A percentile compares a stretch with the other conserved stretches of the same genome.
Conservation (phyloP, 2,329 filamentous ascomycete genomes). For the Aureobasidium sp. region DNA sequence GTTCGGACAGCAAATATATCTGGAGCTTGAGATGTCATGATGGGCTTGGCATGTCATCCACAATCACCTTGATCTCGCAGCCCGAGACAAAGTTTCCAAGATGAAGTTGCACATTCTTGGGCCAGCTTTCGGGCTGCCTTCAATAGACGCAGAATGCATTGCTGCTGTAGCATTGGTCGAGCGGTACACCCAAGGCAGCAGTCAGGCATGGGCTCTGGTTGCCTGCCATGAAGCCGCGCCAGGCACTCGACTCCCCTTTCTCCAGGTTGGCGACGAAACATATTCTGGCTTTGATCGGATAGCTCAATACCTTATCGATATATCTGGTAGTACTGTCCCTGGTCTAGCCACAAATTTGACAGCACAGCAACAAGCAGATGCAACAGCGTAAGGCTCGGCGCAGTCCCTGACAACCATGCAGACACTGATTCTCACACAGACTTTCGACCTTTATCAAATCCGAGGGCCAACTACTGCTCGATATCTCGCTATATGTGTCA, state of each 20-base stretch:
- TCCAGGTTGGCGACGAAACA: conserved; percentile 51
- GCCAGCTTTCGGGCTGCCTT: conserved; percentile 78
- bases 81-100: neutral
- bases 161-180: conserved; percentile 73
- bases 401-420: neutral
- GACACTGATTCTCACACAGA: conserved; percentile 2
- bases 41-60: neutral
- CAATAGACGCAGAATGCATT: conserved; percentile 85
- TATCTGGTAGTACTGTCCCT: conserved; percentile 26
- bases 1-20: neutral
- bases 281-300: conserved; percentile 57
- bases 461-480: conserved; percentile 69
- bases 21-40: neutral
- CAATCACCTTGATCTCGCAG: neutral
- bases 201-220: conserved; percentile 58
- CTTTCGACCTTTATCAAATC: conserved; percentile 56
- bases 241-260: conserved; percentile 24
- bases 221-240: conserved; percentile 41
- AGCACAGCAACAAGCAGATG: conserved; percentile 15
- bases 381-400: conserved; percentile 13
- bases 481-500: conserved; percentile 84
- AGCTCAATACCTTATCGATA: conserved; percentile 46
- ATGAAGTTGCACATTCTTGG: conserved; percentile 74
- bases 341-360: conserved; percentile 24
- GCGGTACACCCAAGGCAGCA: conserved; percentile 20